Conservation (phyloP, 257 asterid genomes). For the Nicotiana attenuata region DNA sequence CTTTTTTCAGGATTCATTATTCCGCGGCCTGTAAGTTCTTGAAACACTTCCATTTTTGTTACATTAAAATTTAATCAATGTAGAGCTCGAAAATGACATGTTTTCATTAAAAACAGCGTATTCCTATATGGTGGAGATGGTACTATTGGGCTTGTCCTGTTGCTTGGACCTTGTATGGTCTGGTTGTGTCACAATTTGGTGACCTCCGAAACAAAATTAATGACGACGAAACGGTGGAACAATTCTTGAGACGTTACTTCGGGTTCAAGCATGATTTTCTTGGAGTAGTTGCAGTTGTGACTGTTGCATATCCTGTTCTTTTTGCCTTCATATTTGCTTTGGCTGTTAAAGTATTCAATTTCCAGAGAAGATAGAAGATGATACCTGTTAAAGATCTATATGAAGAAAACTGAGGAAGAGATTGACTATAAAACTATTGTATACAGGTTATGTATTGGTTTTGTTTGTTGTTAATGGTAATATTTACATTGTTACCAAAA, state of each 20-base stretch:
- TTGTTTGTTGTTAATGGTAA: too few relatives aligned
- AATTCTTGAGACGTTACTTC: background rate
- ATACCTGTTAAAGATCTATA: too few relatives aligned
- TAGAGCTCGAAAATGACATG: background rate
- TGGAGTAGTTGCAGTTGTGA: background rate
- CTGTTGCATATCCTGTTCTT: background rate
- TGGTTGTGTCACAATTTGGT: conserved; percentile 60
- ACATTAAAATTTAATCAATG: background rate
- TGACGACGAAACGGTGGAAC: background rate
- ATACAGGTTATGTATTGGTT: too few relatives aligned
- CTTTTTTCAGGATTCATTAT: conserved; percentile 65
- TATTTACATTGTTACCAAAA: too few relatives aligned
- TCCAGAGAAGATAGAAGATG: background rate
- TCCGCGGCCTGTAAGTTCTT: conserved; percentile 60
- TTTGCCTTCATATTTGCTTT: conserved; percentile 6
- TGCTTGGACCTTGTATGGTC: conserved; percentile 62
- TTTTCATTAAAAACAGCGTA: conserved; percentile 33
- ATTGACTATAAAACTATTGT: too few relatives aligned
- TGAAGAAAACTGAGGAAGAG: too few relatives aligned
- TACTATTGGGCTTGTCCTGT: conserved; percentile 64
- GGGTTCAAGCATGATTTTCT: conserved; percentile 4
- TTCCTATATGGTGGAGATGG: conserved; percentile 91
- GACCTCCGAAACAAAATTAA: conserved; percentile 11
- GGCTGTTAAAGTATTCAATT: background rate
- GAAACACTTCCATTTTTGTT: background rate